Base-by-base conservation (phyloP, 371 early-diverging fungal genomes). In the Haplosporangium sp. region DNA sequence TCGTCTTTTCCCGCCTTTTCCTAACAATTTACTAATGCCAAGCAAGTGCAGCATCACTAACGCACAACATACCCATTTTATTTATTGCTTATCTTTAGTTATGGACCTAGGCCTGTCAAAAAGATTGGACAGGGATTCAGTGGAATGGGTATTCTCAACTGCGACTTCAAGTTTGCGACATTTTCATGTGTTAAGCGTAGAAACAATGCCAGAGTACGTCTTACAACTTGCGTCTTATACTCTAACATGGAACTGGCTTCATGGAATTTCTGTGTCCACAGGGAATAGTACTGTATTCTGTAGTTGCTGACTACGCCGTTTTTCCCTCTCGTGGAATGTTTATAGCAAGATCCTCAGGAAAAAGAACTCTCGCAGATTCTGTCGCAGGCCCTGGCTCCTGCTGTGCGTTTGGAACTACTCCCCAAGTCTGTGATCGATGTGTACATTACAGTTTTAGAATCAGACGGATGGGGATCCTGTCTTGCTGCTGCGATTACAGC, bases 351-450 rank as follows among this genome's bases (percentile, higher is more conserved):
- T 61, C 77, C 90, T 1, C 93, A 95, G 81, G 96, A 96, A 68
- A 90, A 86, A 64, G 97, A 98, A 45, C 89, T 90, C 55, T 89
- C 95, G 6, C 85, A 90, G 61, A 82, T 93, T 11, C 59, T 96
- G 9, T 82, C 87, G 53, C 92, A 95, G 73, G 94, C 97, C 8
- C 73, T 98, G 11, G 74, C 91, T n/a, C 97, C 98, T 9, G 90
- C 96, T 12, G 89, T 98, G 16, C 88, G 96, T 29, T 83, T 96
- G 41, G 94, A 95, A 37, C 76, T 89, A 42, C 83, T 93, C 52
- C 97, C 98, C 11, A 98, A 98, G 75, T 91, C 95, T n/a, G 83
- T 89, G 7, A 87, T 98, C 58, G 96, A 96, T 76, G 86, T 96
- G 23, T 95, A 87, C 74, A 88, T 96, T 48, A 93, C 91, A 14